Base-by-base conservation (phyloP, 495 filamentous ascomycete genomes). In the Xylaria palmicola region DNA sequence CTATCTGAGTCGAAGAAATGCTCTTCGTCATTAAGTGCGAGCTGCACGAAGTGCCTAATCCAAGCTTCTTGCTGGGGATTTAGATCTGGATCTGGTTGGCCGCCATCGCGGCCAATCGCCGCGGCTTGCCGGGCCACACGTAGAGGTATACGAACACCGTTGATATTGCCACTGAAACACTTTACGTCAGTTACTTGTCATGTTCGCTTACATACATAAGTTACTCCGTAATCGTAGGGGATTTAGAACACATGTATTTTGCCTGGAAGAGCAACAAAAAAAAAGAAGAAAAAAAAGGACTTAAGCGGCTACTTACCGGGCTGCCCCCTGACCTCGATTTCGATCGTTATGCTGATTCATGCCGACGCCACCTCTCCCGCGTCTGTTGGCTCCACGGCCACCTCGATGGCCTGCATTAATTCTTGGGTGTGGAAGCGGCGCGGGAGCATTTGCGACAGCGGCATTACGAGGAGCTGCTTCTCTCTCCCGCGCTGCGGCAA, bases 11-110 rank as follows among this genome's bases (percentile, higher is more conserved):
- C 75, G 22, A 80, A 37, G 39, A 73, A 62, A 66, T 83, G 75
- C 68, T 85, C 82, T 64, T 81, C 69, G 59, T 85, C 82, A 36
- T 79, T 74, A 56, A 83, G 69, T 19, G 81, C 82, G 52, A 79
- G 73, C 66, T 72, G 74, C 10, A 85, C 81, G 68, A 85, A 85
- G 60, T 75, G 74, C 48, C 79, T 73, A 34, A 85, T 62, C 82
- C 82, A 85, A 10, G 73, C 78, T 53, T 73, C 74, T 19, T 83
- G 70, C 20, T 60, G 68, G 22, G 72, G 68, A 39, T 77, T 69
- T 34, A 77, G 62, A 6, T 56, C 56, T 40, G 56, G 55, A 24
- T 52, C 40, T 19, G 19, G 27, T 56, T 43, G 40, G 12, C 22
- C 24, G 39, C 61, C 40, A 10, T 20, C 36, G 19, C 45, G 51